phyloP scores from a whole-genome alignment of 306 rosid genomes.

The Purshia tridentata region DNA sequence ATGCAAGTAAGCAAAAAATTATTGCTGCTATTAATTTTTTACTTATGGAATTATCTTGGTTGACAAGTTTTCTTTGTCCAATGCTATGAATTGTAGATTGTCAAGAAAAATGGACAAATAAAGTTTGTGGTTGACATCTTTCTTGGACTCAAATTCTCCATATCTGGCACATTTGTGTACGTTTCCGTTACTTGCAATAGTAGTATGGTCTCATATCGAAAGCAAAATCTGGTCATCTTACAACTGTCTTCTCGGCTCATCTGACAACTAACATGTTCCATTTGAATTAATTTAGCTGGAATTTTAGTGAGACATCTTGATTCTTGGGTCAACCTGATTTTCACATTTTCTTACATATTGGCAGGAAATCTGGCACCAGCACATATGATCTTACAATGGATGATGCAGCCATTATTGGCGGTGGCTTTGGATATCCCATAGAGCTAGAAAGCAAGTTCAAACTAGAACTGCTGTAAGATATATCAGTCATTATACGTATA shows the following conservation, averaged over 20 bases:
- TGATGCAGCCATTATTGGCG: constrained; percentile 83
- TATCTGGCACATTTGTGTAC: constrained; percentile 62
- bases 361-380: constrained; percentile 56
- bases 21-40: not conserved
- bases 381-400: constrained; percentile 70
- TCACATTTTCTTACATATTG: constrained; percentile 11
- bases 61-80: not conserved
- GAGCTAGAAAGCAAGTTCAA: constrained; percentile 64
- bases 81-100: constrained; percentile 45
- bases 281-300: not conserved
- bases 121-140: constrained; percentile 67
- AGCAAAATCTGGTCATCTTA: too few relatives aligned
- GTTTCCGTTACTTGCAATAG: constrained; percentile 25
- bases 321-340: not conserved
- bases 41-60: not conserved
- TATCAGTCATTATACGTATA: not conserved
- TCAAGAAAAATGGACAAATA: constrained; percentile 62
- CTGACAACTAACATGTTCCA: too few relatives aligned
- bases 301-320: not conserved
- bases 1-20: constrained; percentile 53
- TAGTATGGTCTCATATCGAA: not conserved
- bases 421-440: constrained; percentile 77
- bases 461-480: constrained; percentile 72
- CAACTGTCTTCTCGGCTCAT: too few relatives aligned
- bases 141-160: constrained; percentile 77